Conservation (phyloP, 345 rosid genomes). For the Aethionema arabicum region DNA sequence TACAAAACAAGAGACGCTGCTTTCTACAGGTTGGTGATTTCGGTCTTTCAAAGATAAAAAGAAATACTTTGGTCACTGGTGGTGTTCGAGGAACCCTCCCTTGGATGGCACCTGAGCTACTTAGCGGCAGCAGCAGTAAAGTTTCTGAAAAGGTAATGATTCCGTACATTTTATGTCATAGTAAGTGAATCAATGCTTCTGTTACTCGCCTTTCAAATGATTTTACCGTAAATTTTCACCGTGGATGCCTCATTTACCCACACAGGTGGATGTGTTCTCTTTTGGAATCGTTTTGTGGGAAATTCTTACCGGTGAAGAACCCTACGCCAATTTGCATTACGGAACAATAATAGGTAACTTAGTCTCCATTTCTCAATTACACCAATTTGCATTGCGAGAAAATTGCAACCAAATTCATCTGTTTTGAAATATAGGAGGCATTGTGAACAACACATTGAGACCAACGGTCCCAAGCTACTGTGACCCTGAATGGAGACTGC, state of each 20-base stretch:
- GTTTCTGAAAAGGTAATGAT: constrained; percentile 79
- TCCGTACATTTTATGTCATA: constrained; percentile 20
- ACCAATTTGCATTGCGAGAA: neutral
- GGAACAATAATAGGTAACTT: constrained; percentile 85
- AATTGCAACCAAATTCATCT: constrained; percentile 8
- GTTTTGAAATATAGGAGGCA: constrained; percentile 56
- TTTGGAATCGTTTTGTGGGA: constrained; percentile 89
- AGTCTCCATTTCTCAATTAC: neutral
- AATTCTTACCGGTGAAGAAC: constrained; percentile 91
- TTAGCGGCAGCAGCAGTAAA: constrained; percentile 76
- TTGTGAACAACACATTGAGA: constrained; percentile 76
- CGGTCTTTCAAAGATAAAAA: constrained; percentile 81
- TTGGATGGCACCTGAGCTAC: constrained; percentile 93
- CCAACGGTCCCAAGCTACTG: constrained; percentile 69
- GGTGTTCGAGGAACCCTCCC: constrained; percentile 89
- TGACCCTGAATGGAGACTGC: constrained; percentile 72
- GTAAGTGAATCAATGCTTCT: neutral
- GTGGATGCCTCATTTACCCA: constrained; percentile 25
- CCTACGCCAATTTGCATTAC: constrained; percentile 85
- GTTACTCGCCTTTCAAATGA: constrained; percentile 5
- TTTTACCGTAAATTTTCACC: constrained; percentile 10
- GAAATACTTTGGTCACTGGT: constrained; percentile 81
- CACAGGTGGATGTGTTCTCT: constrained; percentile 82
- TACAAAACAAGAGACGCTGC: constrained; percentile 21
- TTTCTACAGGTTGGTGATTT: constrained; percentile 75